A percentile compares a stretch with the other conserved stretches of the same genome.
Conservation (phyloP, 257 asterid species). For the Gentiana macrophylla region DNA sequence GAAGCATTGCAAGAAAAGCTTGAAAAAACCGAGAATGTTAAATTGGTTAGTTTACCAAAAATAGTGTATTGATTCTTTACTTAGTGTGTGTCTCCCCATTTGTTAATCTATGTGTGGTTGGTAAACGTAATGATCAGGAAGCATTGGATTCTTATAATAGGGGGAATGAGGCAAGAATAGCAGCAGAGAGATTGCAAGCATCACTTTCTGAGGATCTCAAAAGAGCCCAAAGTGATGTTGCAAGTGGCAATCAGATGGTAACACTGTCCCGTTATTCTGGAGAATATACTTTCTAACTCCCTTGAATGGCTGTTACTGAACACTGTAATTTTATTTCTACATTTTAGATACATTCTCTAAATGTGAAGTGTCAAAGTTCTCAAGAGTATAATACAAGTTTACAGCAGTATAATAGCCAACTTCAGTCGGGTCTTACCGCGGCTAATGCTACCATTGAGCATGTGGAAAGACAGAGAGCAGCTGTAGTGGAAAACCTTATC, state of each 20-base stretch:
- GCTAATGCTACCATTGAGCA: conserved; percentile 58
- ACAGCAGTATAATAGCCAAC: conserved; percentile 78
- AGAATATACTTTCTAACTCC: no score
- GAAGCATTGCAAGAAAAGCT: conserved; percentile 58
- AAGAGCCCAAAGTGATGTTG: conserved; percentile 54
- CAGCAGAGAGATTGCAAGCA: conserved; percentile 58
- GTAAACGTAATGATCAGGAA: conserved; percentile 37
- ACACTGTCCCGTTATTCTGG: not conserved
- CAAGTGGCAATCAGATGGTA: conserved; percentile 61
- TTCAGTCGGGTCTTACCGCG: conserved; percentile 65
- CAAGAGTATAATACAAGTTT: conserved; percentile 87
- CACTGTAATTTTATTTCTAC: not conserved
- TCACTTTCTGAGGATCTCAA: conserved; percentile 67
- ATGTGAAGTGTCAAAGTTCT: conserved; percentile 55
- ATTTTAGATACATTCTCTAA: conserved; percentile 61
- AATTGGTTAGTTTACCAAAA: conserved; percentile 36
- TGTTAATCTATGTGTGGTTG: not conserved
- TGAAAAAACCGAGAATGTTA: conserved; percentile 61
- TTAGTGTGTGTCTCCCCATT: no score
- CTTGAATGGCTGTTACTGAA: not conserved
- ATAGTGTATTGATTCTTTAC: not conserved
- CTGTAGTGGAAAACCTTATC: conserved; percentile 68
- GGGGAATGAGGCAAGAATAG: conserved; percentile 61
- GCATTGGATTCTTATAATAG: conserved; percentile 49
- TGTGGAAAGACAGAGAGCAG: conserved; percentile 75